Percentiles rank a stretch among this genome's conserved stretches.
Evolutionary conservation across 768 basidiomycete species (phyloP).

Genomic region (Panellus pusillus): DNA sequence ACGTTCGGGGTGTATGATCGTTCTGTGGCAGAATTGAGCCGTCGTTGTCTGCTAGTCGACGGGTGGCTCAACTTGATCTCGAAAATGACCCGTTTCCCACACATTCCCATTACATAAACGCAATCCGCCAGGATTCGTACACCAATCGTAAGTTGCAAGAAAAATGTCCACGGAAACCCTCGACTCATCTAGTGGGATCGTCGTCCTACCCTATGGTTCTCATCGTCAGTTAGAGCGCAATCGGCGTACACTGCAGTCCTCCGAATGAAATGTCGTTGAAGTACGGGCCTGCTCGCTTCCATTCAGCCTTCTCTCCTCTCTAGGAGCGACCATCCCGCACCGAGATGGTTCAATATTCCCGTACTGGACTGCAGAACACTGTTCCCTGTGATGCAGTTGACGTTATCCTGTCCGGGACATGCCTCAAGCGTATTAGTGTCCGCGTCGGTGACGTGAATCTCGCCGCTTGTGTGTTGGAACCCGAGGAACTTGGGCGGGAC

Average conservation of each 20-base stretch:
- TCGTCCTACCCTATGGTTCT: too few relatives aligned
- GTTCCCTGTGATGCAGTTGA: constrained; percentile 10
- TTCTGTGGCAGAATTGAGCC: too few relatives aligned
- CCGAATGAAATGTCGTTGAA: constrained; percentile 32
- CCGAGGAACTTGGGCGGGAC: constrained; percentile 38
- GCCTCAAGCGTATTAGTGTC: constrained; percentile 26
- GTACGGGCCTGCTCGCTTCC: constrained; percentile 26
- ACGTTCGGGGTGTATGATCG: too few relatives aligned
- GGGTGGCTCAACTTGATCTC: too few relatives aligned
- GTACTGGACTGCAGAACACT: not conserved
- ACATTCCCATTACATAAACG: too few relatives aligned
- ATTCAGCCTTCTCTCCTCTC: constrained; percentile 8
- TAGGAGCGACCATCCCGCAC: constrained; percentile 17
- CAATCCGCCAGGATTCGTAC: too few relatives aligned
- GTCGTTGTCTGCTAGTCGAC: too few relatives aligned
- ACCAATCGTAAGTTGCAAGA: too few relatives aligned
- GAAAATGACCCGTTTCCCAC: too few relatives aligned
- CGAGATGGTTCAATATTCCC: constrained; percentile 22
- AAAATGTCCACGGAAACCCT: too few relatives aligned
- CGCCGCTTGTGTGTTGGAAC: constrained; percentile 37
- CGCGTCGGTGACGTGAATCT: constrained; percentile 37
- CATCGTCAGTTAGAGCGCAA: too few relatives aligned
- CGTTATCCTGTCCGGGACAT: constrained; percentile 44
- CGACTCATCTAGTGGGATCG: too few relatives aligned
- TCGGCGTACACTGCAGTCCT: constrained; percentile 1